Percentiles rank a stretch among this genome's conserved stretches.
These are phyloP conservation scores for Aspergillus affinis DNA, from an alignment of 495 filamentous ascomycete genomes.

Conservation along the genomic window DNA sequence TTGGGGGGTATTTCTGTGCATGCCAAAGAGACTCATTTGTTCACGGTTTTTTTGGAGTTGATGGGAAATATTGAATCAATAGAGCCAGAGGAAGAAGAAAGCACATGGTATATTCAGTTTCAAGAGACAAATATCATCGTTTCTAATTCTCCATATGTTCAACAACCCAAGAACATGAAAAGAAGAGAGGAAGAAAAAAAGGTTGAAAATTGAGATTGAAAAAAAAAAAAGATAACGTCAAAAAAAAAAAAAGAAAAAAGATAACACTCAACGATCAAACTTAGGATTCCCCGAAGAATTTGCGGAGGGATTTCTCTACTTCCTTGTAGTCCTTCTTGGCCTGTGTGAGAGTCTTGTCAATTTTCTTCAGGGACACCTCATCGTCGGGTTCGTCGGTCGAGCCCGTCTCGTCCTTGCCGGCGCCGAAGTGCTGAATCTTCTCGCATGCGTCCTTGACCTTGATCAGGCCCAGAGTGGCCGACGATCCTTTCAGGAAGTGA, in stretches of 20 bases:
- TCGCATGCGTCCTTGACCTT: constrained; percentile 94
- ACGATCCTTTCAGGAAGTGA: constrained; percentile 98
- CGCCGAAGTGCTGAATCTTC: constrained; percentile 92
- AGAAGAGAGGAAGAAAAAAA: constrained; percentile 17
- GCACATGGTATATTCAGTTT: background rate
- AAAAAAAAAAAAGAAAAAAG: background rate
- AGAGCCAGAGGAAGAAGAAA: background rate
- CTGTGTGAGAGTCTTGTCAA: constrained; percentile 64
- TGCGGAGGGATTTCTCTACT: constrained; percentile 67
- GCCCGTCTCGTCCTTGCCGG: constrained; percentile 76
- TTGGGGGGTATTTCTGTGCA: background rate
- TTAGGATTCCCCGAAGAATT: constrained; percentile 60
- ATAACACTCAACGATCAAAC: constrained; percentile 3
- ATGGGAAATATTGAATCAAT: background rate
- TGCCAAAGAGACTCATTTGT: too few relatives aligned
- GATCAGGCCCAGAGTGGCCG: constrained; percentile 86
- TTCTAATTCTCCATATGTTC: background rate
- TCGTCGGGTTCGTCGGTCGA: constrained; percentile 58
- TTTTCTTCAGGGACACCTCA: constrained; percentile 62
- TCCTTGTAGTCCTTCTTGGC: constrained; percentile 78
- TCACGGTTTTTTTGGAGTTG: background rate
- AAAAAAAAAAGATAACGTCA: background rate
- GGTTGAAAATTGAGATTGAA: constrained; percentile 9
- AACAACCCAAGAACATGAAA: constrained; percentile 1
- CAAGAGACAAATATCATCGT: background rate